These are phyloP conservation scores for Tylopilus sp. DNA, from an alignment of 1,284 basidiomycete species.

Conservation along the genomic window DNA sequence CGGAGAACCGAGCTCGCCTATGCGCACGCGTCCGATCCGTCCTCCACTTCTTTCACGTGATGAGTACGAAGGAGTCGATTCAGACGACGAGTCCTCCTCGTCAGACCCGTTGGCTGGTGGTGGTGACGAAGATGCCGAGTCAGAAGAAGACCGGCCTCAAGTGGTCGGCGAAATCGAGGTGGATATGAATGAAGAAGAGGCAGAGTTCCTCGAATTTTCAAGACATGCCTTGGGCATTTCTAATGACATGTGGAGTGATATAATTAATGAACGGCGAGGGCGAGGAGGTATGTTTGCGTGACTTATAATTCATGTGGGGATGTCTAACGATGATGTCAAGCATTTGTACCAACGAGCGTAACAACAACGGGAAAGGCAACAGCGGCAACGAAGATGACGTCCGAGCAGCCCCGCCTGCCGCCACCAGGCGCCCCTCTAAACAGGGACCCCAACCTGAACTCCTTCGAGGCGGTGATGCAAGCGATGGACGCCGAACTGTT, in stretches of 20 bases:
- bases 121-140: constrained; percentile 58
- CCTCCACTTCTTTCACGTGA: constrained; percentile 75
- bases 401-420: constrained; percentile 15
- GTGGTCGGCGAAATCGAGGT: constrained; percentile 78
- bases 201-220: constrained; percentile 90
- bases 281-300: constrained; percentile 63
- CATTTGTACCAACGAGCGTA: constrained; percentile 59
- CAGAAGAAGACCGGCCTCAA: constrained; percentile 72
- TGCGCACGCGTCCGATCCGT: constrained; percentile 41
- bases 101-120: constrained; percentile 33
- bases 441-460: constrained; percentile 69
- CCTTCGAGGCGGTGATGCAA: constrained; percentile 91
- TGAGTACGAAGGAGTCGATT: constrained; percentile 78
- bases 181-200: constrained; percentile 85
- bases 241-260: constrained; percentile 78
- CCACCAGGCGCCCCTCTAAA: constrained; percentile 38
- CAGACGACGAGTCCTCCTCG: constrained; percentile 67
- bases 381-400: constrained; percentile 1
- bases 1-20: constrained; percentile 7
- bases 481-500: constrained; percentile 85
- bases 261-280: constrained; percentile 66
- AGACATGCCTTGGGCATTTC: constrained; percentile 82
- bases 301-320: not conserved
- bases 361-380: constrained; percentile 3
- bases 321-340: constrained; percentile 37